Evolutionary conservation across 257 asterid genomes (phyloP).

Genomic region (Solanum etuberosum): DNA sequence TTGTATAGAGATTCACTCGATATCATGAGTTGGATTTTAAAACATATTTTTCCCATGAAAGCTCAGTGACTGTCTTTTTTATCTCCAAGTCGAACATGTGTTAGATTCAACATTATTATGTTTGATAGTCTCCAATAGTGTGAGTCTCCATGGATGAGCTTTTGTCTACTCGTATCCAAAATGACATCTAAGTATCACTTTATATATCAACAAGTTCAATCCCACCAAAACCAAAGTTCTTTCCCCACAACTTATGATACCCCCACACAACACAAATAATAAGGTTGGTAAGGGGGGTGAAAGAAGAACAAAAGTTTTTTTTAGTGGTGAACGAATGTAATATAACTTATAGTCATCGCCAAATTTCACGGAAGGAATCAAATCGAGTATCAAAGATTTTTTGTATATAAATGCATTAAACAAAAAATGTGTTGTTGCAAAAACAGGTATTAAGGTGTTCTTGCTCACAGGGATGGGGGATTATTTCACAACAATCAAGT

Average conservation of each 20-base stretch:
- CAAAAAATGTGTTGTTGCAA: neutral
- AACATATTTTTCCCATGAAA: neutral
- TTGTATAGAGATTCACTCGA: neutral
- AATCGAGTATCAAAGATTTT: neutral
- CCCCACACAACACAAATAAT: neutral
- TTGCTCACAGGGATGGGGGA: neutral
- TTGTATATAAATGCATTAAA: neutral
- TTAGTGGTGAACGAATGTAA: neutral
- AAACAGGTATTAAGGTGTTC: neutral
- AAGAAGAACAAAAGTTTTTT: no score
- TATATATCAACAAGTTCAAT: neutral
- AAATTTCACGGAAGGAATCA: neutral
- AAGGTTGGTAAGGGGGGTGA: neutral
- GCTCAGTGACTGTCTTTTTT: neutral
- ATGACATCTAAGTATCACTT: neutral
- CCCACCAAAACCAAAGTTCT: neutral
- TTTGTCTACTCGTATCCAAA: neutral
- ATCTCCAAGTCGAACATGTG: neutral
- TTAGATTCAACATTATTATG: neutral
- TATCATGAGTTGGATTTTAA: neutral
- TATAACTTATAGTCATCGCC: neutral
- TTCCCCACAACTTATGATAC: neutral
- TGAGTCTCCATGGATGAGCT: neutral
- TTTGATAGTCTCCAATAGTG: neutral
- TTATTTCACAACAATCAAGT: constrained; percentile 33